A percentile compares a stretch with the other conserved stretches of the same genome.
Conservation (phyloP, 2,329 filamentous ascomycete genomes). For the Massarina eburnea region DNA sequence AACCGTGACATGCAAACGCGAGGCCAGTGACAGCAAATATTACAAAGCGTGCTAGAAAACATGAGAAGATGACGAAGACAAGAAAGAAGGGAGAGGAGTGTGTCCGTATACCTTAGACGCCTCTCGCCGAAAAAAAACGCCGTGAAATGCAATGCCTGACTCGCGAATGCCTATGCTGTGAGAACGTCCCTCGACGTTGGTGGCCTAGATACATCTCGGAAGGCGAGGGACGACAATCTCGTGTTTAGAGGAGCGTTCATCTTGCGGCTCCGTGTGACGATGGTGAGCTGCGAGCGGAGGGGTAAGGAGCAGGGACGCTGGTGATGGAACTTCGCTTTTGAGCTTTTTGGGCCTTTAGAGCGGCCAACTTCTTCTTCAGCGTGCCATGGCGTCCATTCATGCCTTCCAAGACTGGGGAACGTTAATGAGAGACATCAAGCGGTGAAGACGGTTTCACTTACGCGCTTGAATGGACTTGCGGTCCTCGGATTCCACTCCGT, state of each 20-base stretch:
- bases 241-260: constrained; percentile 9
- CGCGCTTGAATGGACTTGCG: constrained; percentile 72
- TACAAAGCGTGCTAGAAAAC: background rate
- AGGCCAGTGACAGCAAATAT: background rate
- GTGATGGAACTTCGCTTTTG: constrained; percentile 41
- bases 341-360: constrained; percentile 43
- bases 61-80: background rate
- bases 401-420: constrained; percentile 48
- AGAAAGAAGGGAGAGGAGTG: constrained; percentile 1
- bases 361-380: constrained; percentile 50
- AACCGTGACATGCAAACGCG: background rate
- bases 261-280: constrained; percentile 31
- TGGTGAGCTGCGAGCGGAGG: constrained; percentile 34
- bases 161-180: constrained; percentile 15
- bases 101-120: constrained; percentile 15
- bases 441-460: constrained; percentile 48
- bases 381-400: constrained; percentile 46
- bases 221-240: too few species aligned
- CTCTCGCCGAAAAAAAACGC: constrained; percentile 20
- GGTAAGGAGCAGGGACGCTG: constrained; percentile 31
- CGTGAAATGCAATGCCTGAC: constrained; percentile 24
- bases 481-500: constrained; percentile 67
- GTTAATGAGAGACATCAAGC: constrained; percentile 19
- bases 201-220: too few species aligned
- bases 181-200: background rate